Conservation (phyloP, 257 asterid genomes). For the Nicotiana sylvestris region DNA sequence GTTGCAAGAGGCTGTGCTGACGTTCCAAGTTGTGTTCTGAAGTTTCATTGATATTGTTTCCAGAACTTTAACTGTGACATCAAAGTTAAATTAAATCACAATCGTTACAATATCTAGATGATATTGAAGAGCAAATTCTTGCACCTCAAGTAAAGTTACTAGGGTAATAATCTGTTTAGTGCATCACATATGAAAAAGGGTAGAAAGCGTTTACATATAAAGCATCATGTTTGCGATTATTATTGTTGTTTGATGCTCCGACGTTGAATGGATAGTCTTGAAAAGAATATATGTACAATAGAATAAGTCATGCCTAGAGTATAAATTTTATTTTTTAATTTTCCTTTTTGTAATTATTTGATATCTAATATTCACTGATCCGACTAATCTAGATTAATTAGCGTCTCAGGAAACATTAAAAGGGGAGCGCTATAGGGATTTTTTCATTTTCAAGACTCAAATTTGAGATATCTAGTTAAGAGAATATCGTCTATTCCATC, state of each 20-base stretch:
- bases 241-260: background rate
- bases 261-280: background rate
- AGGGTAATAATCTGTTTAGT: background rate
- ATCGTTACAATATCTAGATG: background rate
- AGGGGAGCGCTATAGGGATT: no score
- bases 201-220: background rate
- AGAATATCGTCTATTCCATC: no score
- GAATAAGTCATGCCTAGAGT: background rate
- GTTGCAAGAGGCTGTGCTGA: constrained; percentile 46
- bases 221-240: background rate
- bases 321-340: no score
- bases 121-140: background rate
- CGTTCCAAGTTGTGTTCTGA: constrained; percentile 49
- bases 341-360: no score
- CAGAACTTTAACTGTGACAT: constrained; percentile 55
- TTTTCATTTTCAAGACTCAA: no score
- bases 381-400: no score
- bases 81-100: constrained; percentile 14
- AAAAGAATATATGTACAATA: background rate
- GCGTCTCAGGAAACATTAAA: no score
- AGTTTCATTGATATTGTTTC: constrained; percentile 53
- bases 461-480: no score
- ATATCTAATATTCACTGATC: no score
- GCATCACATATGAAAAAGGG: background rate
- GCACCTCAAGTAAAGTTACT: background rate